Base-by-base conservation (phyloP, 495 filamentous ascomycete species). In the Hypoxylon cercidicola region DNA sequence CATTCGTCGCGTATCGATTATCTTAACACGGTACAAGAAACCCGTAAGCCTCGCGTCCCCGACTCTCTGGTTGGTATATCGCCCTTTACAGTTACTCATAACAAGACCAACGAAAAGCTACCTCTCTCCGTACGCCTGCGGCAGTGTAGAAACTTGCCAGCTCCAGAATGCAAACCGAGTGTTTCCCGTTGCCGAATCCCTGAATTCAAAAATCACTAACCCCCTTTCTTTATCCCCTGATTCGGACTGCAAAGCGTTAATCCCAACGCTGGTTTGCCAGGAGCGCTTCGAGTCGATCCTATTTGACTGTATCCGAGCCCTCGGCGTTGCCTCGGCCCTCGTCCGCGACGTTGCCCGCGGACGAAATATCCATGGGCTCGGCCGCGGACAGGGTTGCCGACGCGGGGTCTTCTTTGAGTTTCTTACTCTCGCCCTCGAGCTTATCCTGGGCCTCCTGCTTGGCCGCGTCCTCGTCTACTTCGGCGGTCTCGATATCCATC, bases 401-500 rank as follows among this genome's bases (percentile, higher is more conserved):
- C 12, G 49, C 52, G 41, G 52, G 28, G 15, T 74, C 78, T 45
- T 77, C 78, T 54, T 74, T 81, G 0, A 75, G 44, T 61, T 82
- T 84, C 41, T 77, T 68, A 13, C 61, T 64, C 34, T 54, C 71
- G 0, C 46, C 60, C 16, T 71, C 78, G 6, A 81, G 65, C 4
- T 77, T 67, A 15, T 82, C 80, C 34, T 76, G 77, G 0, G 80
- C 79, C 37, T 83, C 82, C 18, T 76, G 72, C 60, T 84, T 81
- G 12, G 77, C 74, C 39, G 75, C 77, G 19, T 41, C 45, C n/a
- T 18, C 40, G 62, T 4, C 60, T 60, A 13, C 23, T 48, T 35
- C 12, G 16, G 32, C 12, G 16, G 20, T 28, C 21, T 68, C 50
- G 20, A 49, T 12, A 15, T 61, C 62, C 60, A 69, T 60, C 43